Base-by-base conservation (phyloP, 108 stramenopile species). In the Skeletonema grethae region DNA sequence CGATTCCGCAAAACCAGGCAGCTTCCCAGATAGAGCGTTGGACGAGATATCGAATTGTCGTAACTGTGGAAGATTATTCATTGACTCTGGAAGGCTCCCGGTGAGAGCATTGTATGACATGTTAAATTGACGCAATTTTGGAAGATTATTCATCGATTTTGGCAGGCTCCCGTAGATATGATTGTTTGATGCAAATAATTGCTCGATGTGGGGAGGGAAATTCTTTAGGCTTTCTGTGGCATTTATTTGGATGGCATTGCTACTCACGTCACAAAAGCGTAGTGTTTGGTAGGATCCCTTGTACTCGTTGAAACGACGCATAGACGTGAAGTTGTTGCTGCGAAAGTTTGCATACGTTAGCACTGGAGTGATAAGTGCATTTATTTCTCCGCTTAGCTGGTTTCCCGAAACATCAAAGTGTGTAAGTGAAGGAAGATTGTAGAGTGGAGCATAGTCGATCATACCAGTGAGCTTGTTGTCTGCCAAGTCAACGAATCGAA, bases 361-460 rank as follows among this genome's bases (percentile, higher is more conserved):
- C n/a, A 76, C 63, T 3, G 92, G 24, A 62, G 87, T 56, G 86
- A 91, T 22, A 77, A 88, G 61, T 77, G 88, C 11, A 82, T 65
- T 86, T 76, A 84, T 43, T n/a, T 48, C 18, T 46, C 75, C 75
- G 11, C 13, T 15, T 1, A 76, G 61, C 2, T 55, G 8, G 59
- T 76, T 76, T 11, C 38, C 29, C 7, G 75, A 76, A 1, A 76
- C 2, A 43, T 76, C 75, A 30, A 76, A 50, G 18, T 63, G 53
- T 0, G 22, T 24, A 12, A 94, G 74, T 43, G 67, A 69, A 22
- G 82, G 67, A 22, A 82, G 73, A 8, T 65, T 57, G 25, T 87
- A 66, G 31, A 85, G 59, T 57, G 73, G 86, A 18, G 84, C 63
- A 67, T 86, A 70, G 11, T 24, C 34, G 9, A 78, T 28, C 1